A percentile compares a stretch with the other conserved stretches of the same genome.
Conservation (phyloP, 768 basidiomycete species). For the Pholiota microspora region DNA sequence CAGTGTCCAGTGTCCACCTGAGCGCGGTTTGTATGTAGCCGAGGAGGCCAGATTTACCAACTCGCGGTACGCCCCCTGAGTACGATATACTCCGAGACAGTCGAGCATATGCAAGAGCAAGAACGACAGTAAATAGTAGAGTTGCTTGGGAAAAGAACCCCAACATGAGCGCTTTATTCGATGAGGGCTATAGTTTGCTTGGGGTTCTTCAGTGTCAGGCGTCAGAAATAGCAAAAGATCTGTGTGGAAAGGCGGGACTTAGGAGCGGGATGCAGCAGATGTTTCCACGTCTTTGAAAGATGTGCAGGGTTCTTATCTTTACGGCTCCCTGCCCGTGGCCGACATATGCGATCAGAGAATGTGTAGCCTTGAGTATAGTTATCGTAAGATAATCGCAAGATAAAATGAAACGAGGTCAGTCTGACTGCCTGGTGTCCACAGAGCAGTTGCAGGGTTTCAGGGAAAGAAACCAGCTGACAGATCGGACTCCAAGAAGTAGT, state of each 20-base stretch:
- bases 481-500: neutral
- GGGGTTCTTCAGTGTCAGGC: neutral
- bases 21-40: constrained; percentile 35
- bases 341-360: neutral
- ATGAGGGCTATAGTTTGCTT: constrained; percentile 1
- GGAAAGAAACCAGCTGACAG: neutral
- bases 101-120: constrained; percentile 23
- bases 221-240: constrained; percentile 11
- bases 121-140: constrained; percentile 15
- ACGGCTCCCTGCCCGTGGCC: neutral
- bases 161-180: constrained; percentile 9
- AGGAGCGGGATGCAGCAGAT: neutral
- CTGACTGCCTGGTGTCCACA: neutral
- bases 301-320: constrained; percentile 4
- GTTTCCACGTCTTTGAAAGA: constrained; percentile 6
- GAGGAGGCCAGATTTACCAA: constrained; percentile 31
- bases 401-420: neutral
- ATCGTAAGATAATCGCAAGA: neutral
- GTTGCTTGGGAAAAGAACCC: constrained; percentile 19
- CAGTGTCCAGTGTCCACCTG: constrained; percentile 29
- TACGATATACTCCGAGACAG: constrained; percentile 27
- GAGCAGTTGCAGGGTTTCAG: neutral
- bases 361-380: neutral
- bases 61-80: constrained; percentile 29
- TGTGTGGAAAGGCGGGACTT: constrained; percentile 11